A percentile compares a stretch with the other conserved stretches of the same genome.
These are phyloP conservation scores for Saturnispora mendoncae DNA, from an alignment of 805 yeast genomes.

Conservation along the genomic window DNA sequence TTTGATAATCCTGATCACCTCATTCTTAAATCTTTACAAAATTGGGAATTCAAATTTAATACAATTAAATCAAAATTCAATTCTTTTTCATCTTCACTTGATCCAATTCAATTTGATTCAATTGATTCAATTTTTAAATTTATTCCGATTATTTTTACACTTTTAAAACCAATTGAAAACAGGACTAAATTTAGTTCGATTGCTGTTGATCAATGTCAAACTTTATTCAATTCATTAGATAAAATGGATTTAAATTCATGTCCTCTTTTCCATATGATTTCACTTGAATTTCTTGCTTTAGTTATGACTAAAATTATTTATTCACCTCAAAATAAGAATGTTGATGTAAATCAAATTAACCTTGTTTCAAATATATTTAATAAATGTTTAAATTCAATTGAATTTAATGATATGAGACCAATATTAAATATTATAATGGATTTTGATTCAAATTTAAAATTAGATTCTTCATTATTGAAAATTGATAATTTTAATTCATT, in stretches of 20 bases:
- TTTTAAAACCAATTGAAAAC: slow-evolving; percentile 18
- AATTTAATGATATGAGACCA: slow-evolving; percentile 14
- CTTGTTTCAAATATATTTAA: slow-evolving; percentile 10
- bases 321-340: slow-evolving; percentile 10
- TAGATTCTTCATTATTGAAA: slow-evolving; percentile 2
- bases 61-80: too few relatives aligned
- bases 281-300: slow-evolving; percentile 18
- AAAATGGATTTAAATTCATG: slow-evolving; percentile 11
- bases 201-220: slow-evolving; percentile 10
- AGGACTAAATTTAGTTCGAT: slow-evolving; percentile 11
- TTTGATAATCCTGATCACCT: slow-evolving; percentile 11
- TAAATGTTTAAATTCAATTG: slow-evolving; percentile 10
- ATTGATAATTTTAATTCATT: slow-evolving; percentile 8
- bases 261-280: slow-evolving; percentile 20
- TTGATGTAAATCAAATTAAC: slow-evolving; percentile 1
- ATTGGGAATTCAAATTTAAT: slow-evolving; percentile 20
- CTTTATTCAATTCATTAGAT: slow-evolving; percentile 7
- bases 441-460: slow-evolving; percentile 10
- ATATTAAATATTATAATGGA: slow-evolving; percentile 13
- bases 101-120: slow-evolving; percentile 3
- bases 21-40: slow-evolving; percentile 18
- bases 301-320: slow-evolving; percentile 12
- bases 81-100: too few relatives aligned
- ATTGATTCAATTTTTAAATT: slow-evolving; percentile 8
- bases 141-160: slow-evolving; percentile 16